Evolutionary conservation across 495 filamentous ascomycete genomes (phyloP), one percentile per base, ranked within the genome.

Genomic region (Penicillium chermesinum): DNA sequence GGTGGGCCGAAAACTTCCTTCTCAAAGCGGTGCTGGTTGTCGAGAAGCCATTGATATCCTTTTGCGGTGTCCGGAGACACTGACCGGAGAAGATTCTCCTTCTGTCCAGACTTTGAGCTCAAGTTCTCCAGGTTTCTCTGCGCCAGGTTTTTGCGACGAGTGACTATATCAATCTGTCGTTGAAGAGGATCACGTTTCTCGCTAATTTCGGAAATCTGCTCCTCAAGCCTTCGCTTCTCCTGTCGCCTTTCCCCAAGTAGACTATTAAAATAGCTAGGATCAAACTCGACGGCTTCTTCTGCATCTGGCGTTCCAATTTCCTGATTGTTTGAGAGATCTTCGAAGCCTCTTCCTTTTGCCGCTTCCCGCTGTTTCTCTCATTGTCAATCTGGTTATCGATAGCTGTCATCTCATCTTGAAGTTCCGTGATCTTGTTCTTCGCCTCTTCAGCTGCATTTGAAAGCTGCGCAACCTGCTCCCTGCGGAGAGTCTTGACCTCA

Each of bases 1-100:
- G 93, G 82, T 14, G 93, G 93, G 0, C 89, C 90, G 63, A 88
- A 91, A 17, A 97, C 84, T 52, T 86, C 77, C 44, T 85, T 80
- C 61, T 91, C 79, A 48, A 97, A 96, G 19, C 75, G 61, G 53
- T 78, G 63, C 35, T 76, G 79, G 62, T 97, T 82, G 2, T 81
- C 60, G 51, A 84, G 74, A 46, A 96, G 67, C 88, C 90, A 97
- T 38, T 81, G 75, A 81, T 90, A 96, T 17, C 82, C 85, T 55
- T 61, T 74, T 9, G 72, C 68, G 2, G 85, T 81, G 46, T 97
- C 88, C 0, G 22, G 35, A 3, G 85, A 83, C 2, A 72, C 1
- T 6, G 53, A 62, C 32, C 65, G 67, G 8, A 96, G 72, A 53
- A 84, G 81, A 35, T 56, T 77, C 49, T 84, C 75, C 48, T 87